These are phyloP conservation scores for Pogostemon cablin DNA, from an alignment of 257 asterid genomes.

Conservation along the genomic window DNA sequence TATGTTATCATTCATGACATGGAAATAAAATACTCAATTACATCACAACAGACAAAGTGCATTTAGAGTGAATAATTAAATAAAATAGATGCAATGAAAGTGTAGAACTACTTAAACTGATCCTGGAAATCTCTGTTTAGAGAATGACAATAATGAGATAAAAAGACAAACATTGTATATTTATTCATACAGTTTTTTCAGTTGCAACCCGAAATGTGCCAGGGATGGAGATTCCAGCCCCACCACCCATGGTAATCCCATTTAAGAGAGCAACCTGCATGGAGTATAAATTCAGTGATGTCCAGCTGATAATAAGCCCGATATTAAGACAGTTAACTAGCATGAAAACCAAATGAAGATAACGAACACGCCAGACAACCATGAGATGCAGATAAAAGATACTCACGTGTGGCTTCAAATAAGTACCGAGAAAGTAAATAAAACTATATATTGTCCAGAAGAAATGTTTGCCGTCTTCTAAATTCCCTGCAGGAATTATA, in stretches of 20 bases:
- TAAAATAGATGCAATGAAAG: slow-evolving; percentile 1
- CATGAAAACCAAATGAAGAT: background rate
- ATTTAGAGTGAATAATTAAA: too few relatives aligned
- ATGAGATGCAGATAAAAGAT: slow-evolving; percentile 28
- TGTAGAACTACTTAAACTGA: background rate
- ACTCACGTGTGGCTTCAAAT: slow-evolving; percentile 96
- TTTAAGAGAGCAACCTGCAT: slow-evolving; percentile 90
- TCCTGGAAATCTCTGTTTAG: slow-evolving; percentile 14
- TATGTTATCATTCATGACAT: background rate
- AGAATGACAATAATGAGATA: slow-evolving; percentile 27
- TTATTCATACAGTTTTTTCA: slow-evolving; percentile 78
- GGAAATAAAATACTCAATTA: slow-evolving; percentile 8
- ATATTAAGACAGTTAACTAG: slow-evolving; percentile 14
- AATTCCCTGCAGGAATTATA: slow-evolving; percentile 60
- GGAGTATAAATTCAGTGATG: slow-evolving; percentile 23
- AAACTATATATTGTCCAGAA: slow-evolving; percentile 58
- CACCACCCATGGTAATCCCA: slow-evolving; percentile 99
- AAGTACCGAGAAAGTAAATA: slow-evolving; percentile 81
- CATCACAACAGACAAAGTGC: slow-evolving; percentile 4
- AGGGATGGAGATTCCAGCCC: slow-evolving; percentile 95
- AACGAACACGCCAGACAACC: slow-evolving; percentile 19
- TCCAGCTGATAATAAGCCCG: background rate
- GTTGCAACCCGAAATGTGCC: slow-evolving; percentile 93
- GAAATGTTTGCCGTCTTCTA: slow-evolving; percentile 77
- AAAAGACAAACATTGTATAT: slow-evolving; percentile 21